These are phyloP conservation scores for Verticillium zaregamsianum DNA, from an alignment of 2,329 filamentous ascomycete genomes.

Conservation along the genomic window DNA sequence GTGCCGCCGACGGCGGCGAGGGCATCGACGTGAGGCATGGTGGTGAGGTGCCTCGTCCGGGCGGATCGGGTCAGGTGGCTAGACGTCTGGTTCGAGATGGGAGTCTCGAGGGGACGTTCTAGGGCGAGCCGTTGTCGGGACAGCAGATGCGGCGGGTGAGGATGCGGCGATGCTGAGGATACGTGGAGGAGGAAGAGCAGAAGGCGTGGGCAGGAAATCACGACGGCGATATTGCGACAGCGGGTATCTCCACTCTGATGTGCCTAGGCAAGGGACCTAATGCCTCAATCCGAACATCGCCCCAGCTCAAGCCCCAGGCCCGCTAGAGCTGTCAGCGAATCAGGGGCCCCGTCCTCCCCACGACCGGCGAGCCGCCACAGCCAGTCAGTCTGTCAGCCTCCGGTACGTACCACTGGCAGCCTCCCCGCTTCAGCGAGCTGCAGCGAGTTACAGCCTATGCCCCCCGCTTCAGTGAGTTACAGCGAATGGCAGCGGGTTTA, in stretches of 20 bases:
- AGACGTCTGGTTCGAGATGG: not conserved
- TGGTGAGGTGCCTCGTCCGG: not conserved
- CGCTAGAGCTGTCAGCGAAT: not conserved
- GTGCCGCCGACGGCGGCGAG: slow-evolving; percentile 4
- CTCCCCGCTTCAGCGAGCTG: too few relatives aligned
- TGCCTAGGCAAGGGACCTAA: too few relatives aligned
- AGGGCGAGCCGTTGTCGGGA: not conserved
- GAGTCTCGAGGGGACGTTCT: not conserved
- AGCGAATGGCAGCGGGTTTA: too few relatives aligned
- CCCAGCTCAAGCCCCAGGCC: not conserved
- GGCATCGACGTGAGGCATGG: not conserved
- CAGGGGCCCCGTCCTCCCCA: not conserved
- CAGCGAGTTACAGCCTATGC: too few relatives aligned
- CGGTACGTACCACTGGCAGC: too few relatives aligned
- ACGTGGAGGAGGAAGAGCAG: not conserved
- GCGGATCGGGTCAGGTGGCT: not conserved
- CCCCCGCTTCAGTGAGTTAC: too few relatives aligned
- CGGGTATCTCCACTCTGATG: too few relatives aligned
- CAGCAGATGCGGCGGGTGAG: slow-evolving; percentile 6
- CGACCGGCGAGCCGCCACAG: not conserved
- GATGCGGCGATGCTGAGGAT: not conserved
- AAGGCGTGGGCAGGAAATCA: not conserved
- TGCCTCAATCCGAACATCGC: not conserved
- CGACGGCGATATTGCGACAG: not conserved
- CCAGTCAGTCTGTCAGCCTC: too few relatives aligned